phyloP scores from a whole-genome alignment of 169 alveolate species.

The Cryptosporidium meleagridis region DNA sequence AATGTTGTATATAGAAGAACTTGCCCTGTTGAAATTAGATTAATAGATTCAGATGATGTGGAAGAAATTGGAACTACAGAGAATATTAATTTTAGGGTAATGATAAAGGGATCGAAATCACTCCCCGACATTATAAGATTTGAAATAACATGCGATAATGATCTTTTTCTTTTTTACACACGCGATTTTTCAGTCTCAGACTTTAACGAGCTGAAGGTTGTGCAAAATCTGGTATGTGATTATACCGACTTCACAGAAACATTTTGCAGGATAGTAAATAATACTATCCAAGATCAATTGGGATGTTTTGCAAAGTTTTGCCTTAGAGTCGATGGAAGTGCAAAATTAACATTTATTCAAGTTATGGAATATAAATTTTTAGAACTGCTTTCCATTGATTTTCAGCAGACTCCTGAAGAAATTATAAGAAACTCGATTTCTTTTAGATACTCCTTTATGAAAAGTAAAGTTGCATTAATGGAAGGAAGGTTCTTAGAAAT shows the following conservation, averaged over 20 bases:
- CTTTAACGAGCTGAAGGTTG: slow-evolving; percentile 25
- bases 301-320: slow-evolving; percentile 30
- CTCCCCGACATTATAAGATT: slow-evolving; percentile 44
- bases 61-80: slow-evolving; percentile 70
- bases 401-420: slow-evolving; percentile 45
- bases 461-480: slow-evolving; percentile 68
- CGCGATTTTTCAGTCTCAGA: slow-evolving; percentile 21
- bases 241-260: slow-evolving; percentile 39
- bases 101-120: slow-evolving; percentile 47
- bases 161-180: slow-evolving; percentile 44
- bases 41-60: slow-evolving; percentile 40
- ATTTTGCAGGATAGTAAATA: slow-evolving; percentile 55
- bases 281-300: slow-evolving; percentile 44
- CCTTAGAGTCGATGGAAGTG: slow-evolving; percentile 54
- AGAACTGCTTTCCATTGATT: slow-evolving; percentile 48
- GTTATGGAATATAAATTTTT: slow-evolving; percentile 47
- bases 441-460: slow-evolving; percentile 66
- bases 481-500: slow-evolving; percentile 65
- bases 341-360: slow-evolving; percentile 43
- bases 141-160: slow-evolving; percentile 70
- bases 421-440: slow-evolving; percentile 54
- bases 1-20: slow-evolving; percentile 33
- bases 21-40: slow-evolving; percentile 55
- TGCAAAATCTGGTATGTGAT: slow-evolving; percentile 45
- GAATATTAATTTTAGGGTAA: slow-evolving; percentile 54